Evolutionary conservation across 2,329 filamentous ascomycete species (phyloP), one percentile per base, ranked within the genome.

Genomic region (Fusarium metavorans): DNA sequence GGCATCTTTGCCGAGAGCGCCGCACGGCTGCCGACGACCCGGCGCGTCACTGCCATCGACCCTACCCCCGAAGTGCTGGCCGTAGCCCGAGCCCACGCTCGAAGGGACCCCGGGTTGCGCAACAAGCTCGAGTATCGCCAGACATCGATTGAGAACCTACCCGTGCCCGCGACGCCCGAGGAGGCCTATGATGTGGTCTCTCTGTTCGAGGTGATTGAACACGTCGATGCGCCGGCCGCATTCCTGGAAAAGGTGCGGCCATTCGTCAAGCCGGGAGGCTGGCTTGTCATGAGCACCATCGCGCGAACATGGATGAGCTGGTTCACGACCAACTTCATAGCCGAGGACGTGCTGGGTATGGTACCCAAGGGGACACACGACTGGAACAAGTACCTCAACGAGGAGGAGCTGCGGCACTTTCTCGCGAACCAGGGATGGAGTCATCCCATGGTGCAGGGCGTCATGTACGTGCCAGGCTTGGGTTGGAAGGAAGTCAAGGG

Each of bases 351-450:
- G 67, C 78, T 97, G 81, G 88, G 94, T 6, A 94, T 98, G 71
- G 97, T 99, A 66, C 97, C 97, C 11, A 90, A 90, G 74, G 97
- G 97, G 2, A 99, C 97, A 56, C 97, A 99, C 84, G 95, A 98
- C 82, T 99, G 97, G 97, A 88, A 88, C 72, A 97, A 98, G 85
- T 99, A 98, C 84, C 92, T 99, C 76, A 97, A 98, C 80, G 93
- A 94, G 73, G 87, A 90, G 16, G 96, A 98, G 87, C 82, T 97
- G 79, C 85, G 88, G 76, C 84, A 82, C 2, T 87, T 89, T 81
- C 89, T 92, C 75, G 82, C 85, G 64, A 83, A 82, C 66, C 85
- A 85, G 75, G 82, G 85, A 70, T 96, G 92, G 92, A 88, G 86
- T 81, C 87, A 80, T 76, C 88, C 87, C 43, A 85, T 85, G 79